Percentiles rank a stretch among this genome's conserved stretches.
phyloP scores from a whole-genome alignment of 176 grass and related monocot genomes.

The Rhynchospora breviuscula region DNA sequence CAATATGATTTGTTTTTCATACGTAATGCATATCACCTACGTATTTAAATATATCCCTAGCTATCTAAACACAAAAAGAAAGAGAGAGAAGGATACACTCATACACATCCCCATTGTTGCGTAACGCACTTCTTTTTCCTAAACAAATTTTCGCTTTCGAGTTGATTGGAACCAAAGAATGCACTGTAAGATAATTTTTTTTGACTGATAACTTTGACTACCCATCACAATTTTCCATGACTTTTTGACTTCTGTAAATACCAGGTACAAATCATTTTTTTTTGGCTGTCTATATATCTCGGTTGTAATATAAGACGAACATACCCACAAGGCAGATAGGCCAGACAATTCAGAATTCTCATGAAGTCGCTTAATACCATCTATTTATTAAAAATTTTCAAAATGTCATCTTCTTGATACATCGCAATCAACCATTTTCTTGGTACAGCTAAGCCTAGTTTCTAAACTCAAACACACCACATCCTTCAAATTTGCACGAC shows the following conservation, averaged over 20 bases:
- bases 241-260: not conserved
- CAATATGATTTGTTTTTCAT: too few species aligned
- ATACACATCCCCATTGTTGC: not conserved
- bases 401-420: conserved; percentile 1
- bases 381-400: not conserved
- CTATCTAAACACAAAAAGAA: not conserved
- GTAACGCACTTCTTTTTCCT: not conserved
- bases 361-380: not conserved
- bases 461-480: not conserved
- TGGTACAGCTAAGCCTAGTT: not conserved
- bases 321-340: not conserved
- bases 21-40: too few species aligned
- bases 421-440: not conserved
- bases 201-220: not conserved
- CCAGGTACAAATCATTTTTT: not conserved
- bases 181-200: not conserved
- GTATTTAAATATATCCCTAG: not conserved
- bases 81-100: not conserved
- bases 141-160: not conserved
- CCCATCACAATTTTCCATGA: not conserved
- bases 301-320: not conserved
- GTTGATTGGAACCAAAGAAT: not conserved
- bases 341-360: not conserved
- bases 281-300: not conserved
- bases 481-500: not conserved